Base-by-base conservation (phyloP, 2,329 filamentous ascomycete genomes). In the Aspergillus floridensis region DNA sequence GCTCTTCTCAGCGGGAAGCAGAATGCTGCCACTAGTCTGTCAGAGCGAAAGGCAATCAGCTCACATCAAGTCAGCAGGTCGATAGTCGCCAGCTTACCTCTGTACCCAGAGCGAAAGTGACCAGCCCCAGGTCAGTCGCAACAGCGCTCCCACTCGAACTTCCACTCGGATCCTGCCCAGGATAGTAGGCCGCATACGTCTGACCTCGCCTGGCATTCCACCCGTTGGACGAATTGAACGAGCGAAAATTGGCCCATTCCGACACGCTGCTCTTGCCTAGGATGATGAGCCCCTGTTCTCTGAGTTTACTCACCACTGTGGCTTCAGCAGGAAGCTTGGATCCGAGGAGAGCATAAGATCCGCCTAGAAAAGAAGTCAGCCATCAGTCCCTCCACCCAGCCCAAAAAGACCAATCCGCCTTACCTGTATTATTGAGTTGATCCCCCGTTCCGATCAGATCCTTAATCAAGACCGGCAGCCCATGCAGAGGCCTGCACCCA, bases 201-300 rank as follows among this genome's bases (percentile, higher is more conserved):
- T 90, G 87, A 0, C 87, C 87, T 7, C 86, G 86, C 59, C 84
- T 79, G 0, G 87, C 83, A 49, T 82, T 86, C 87, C 87, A 90
- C 5, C 88, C 88, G 58, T 84, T 84, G 11, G 72, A 73, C 12
- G 67, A 70, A 65, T 87, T 88, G 10, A 68, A 69, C 3, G 82
- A 85, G 10, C 88, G 78, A 56, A 78, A 86, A 64, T 88, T 86
- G 2, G 84, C 84, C 86, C 87, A 90, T 68, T 90, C 82, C 1
- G 81, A 85, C 29, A 90, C 69, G 58, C 86, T 87, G 0, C 86
- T 77, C 73, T 90, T 90, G 50, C 88, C 88, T 0, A 91, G 77
- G 47, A 90, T 83, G 47, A 90, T 78, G 1, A 81, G 84, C 2
- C 87, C 87, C 1, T 84, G 83, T 57, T 82, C 75, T 56, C 86